phyloP scores from a whole-genome alignment of 1,284 basidiomycete genomes.

The Pseudozyma pruni region DNA sequence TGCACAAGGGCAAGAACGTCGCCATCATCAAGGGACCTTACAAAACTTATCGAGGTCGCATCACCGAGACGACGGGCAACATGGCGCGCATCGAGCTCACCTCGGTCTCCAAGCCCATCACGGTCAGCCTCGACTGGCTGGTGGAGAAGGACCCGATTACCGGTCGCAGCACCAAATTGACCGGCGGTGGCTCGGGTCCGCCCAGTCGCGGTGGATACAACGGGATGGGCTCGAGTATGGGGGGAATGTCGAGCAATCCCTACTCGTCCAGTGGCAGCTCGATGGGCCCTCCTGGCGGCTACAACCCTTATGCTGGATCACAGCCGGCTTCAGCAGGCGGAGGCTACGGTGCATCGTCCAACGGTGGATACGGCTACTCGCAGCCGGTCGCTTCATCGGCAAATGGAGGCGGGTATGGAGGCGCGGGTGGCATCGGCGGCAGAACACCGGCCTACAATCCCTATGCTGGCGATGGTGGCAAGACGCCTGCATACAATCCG shows the following conservation, averaged over 20 bases:
- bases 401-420: constrained; percentile 20
- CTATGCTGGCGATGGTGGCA: constrained; percentile 50
- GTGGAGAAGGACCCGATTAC: constrained; percentile 74
- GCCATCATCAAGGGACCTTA: constrained; percentile 86
- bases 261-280: constrained; percentile 35
- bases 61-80: constrained; percentile 93
- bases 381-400: constrained; percentile 32
- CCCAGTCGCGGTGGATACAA: constrained; percentile 25
- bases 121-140: constrained; percentile 83
- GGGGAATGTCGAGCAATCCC: constrained; percentile 40
- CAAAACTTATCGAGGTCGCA: constrained; percentile 90
- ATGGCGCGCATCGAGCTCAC: constrained; percentile 90
- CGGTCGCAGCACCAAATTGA: constrained; percentile 53
- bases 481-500: constrained; percentile 59
- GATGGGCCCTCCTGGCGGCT: constrained; percentile 19
- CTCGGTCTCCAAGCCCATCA: constrained; percentile 88
- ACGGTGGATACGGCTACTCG: constrained; percentile 29
- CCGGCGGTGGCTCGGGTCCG: constrained; percentile 14
- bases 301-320: constrained; percentile 40
- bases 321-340: constrained; percentile 30
- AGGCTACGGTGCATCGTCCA: constrained; percentile 20
- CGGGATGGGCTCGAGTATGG: constrained; percentile 22
- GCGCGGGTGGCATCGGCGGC: constrained; percentile 19
- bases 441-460: constrained; percentile 41
- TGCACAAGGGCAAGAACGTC: constrained; percentile 83